Evolutionary conservation across 768 basidiomycete genomes (phyloP).

Genomic region (Asterophora parasitica): DNA sequence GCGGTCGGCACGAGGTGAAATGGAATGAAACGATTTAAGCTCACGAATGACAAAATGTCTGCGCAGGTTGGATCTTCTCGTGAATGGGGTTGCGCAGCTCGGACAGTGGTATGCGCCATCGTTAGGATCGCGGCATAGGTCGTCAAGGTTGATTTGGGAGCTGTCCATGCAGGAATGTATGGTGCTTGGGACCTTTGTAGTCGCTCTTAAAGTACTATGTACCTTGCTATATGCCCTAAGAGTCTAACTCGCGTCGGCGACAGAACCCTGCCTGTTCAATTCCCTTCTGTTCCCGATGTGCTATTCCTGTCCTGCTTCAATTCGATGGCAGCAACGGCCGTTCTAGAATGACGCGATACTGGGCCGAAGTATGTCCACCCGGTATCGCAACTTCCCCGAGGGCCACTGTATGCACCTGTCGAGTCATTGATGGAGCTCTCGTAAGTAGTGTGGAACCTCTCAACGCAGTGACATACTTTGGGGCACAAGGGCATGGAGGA

Average conservation of each 20-base stretch:
- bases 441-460: too few species aligned
- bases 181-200: too few species aligned
- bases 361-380: not conserved
- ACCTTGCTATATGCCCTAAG: too few species aligned
- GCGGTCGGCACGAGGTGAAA: slow-evolving; percentile 1
- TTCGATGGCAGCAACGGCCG: not conserved
- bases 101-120: slow-evolving; percentile 33
- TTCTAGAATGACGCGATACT: slow-evolving; percentile 6
- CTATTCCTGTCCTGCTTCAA: not conserved
- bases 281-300: too few species aligned
- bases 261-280: too few species aligned
- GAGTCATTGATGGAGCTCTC: too few species aligned
- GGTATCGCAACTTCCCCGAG: not conserved
- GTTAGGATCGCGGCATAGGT: slow-evolving; percentile 27
- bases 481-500: too few species aligned
- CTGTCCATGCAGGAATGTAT: not conserved
- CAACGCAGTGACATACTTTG: too few species aligned
- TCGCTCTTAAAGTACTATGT: too few species aligned
- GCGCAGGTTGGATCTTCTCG: slow-evolving; percentile 31
- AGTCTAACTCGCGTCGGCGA: too few species aligned
- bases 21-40: slow-evolving; percentile 7
- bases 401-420: too few species aligned
- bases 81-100: slow-evolving; percentile 31
- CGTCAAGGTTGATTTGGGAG: slow-evolving; percentile 22
- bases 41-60: slow-evolving; percentile 32